Evolutionary conservation across 352 stramenopile species (phyloP), one percentile per base, ranked within the genome.

Genomic region (Globisporangium cylindrosporum): DNA sequence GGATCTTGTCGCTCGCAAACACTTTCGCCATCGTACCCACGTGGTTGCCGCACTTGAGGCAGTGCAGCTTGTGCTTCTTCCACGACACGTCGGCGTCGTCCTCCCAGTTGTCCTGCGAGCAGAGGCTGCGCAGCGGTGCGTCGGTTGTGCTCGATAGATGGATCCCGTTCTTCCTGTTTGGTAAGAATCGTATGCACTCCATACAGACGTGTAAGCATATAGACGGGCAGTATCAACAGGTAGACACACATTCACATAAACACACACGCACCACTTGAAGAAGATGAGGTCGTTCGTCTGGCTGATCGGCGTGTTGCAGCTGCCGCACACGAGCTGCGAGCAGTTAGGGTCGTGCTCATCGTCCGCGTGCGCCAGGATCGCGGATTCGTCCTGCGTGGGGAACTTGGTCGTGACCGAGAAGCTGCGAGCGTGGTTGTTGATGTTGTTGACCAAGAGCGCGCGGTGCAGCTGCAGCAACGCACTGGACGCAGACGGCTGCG

Each of bases 1-100:
- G 64, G 54, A 93, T 82, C 51, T 89, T 89, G 36, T 93, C 83
- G 41, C 75, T 84, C 65, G 82, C 77, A 54, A 84, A 91, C 41
- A 93, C 76, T 14, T 75, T 72, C 18, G 74, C 85, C 54, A 91
- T 72, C 24, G 77, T 88, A 51, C 85, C 85, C 43, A 93, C 75
- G 15, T 82, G 75, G 71, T 77, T 69, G 65, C 88, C 75, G 63
- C 85, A 93, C 58, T 80, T 81, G 60, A 91, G 75, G 62, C 85
- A 93, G 46, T 88, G 73, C 64, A 93, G 76, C 58, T 79, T 81
- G 74, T 91, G 77, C 60, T 83, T 89, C 71, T 83, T 91, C 82
- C 81, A 91, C 25, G 56, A 51, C 43, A 51, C 43, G 43, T 51
- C 67, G 14, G 64, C 41, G 3, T 74, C 65, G 12, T 78, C 72